Conservation (phyloP, 805 yeast species). For the Cyberlindnera misumaiensis region DNA sequence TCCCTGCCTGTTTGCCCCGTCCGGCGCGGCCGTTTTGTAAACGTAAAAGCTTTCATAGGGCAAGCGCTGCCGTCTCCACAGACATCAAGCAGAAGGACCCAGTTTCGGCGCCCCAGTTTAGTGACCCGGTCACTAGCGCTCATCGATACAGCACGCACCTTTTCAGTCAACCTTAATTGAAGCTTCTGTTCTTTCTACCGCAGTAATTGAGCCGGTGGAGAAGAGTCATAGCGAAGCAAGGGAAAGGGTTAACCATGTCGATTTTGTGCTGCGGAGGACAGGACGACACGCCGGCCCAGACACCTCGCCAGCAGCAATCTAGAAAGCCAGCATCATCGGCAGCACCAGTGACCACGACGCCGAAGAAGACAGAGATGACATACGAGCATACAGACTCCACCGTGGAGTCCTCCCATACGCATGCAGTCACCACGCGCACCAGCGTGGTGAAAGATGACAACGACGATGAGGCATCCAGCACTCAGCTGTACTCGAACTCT, state of each 20-base stretch:
- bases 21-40: too few species aligned
- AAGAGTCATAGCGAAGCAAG: background rate
- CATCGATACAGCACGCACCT: too few species aligned
- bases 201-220: background rate
- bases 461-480: conserved; percentile 3
- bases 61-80: too few species aligned
- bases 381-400: conserved; percentile 25
- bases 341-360: background rate
- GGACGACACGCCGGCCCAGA: conserved; percentile 1
- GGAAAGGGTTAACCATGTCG: conserved; percentile 1
- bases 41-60: too few species aligned
- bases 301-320: too few species aligned
- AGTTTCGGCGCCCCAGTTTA: too few species aligned
- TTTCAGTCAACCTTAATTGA: too few species aligned
- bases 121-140: too few species aligned
- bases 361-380: conserved; percentile 18
- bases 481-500: conserved; percentile 5
- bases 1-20: too few species aligned
- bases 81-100: too few species aligned
- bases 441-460: conserved; percentile 1
- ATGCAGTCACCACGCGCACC: conserved; percentile 5
- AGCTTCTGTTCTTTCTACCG: too few species aligned
- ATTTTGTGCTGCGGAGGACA: conserved; percentile 7
- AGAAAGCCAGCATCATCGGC: too few species aligned
- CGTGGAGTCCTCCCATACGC: conserved; percentile 8